Evolutionary conservation across 2,329 filamentous ascomycete genomes (phyloP).

Genomic region (Alternaria sp.): DNA sequence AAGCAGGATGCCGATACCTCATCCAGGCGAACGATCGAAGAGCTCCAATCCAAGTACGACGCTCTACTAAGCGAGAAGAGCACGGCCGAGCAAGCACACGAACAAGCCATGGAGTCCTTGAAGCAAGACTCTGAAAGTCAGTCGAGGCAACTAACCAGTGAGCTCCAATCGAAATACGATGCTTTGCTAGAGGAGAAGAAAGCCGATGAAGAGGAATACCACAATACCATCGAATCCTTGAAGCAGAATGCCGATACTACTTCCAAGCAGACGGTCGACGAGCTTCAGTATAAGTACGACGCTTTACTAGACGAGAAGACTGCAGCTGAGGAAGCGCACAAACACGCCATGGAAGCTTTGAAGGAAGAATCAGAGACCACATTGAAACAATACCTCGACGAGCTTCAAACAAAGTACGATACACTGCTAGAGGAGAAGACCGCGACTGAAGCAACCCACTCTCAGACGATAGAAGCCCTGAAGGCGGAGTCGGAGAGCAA

Average conservation of each 20-base stretch:
- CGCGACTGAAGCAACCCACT: not conserved
- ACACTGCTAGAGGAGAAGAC: constrained; percentile 11
- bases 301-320: constrained; percentile 39
- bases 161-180: constrained; percentile 43
- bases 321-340: constrained; percentile 35
- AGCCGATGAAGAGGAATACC: constrained; percentile 35
- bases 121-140: constrained; percentile 34
- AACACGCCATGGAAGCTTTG: constrained; percentile 34
- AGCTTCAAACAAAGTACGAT: constrained; percentile 27
- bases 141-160: constrained; percentile 34
- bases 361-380: constrained; percentile 33
- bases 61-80: constrained; percentile 38
- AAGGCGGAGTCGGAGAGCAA: constrained; percentile 12
- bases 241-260: constrained; percentile 36
- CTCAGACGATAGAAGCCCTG: constrained; percentile 10
- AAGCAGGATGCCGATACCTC: constrained; percentile 36
- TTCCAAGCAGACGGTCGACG: constrained; percentile 24
- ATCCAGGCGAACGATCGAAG: constrained; percentile 22
- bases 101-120: constrained; percentile 34
- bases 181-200: constrained; percentile 40
- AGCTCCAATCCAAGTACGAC: constrained; percentile 26
- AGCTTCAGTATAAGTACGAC: constrained; percentile 26
- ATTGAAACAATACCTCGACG: constrained; percentile 23
- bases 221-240: constrained; percentile 34
- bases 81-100: constrained; percentile 35